Base-by-base conservation (phyloP, 129 eudicot species). In the Solidago caesia region DNA sequence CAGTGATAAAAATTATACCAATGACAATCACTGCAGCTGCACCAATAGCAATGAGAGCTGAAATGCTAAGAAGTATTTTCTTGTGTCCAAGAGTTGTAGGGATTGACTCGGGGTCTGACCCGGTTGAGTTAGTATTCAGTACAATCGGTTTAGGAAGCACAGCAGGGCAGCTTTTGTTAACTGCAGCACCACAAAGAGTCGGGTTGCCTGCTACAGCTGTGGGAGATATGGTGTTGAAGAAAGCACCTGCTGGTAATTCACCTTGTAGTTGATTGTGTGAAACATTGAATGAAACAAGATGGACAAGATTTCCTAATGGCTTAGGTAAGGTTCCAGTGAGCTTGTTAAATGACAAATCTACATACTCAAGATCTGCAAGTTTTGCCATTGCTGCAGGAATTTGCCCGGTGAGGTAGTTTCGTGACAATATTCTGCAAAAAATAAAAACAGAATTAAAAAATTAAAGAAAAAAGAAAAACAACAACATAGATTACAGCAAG, bases 61-160 rank as follows among this genome's bases (percentile, higher is more conserved):
- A 94, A 46, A 91, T 89, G 80, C 96, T 91, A 12, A 94, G 94
- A 77, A 91, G 87, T 49, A 80, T 94, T 67, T 80, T 88, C 47
- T 88, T 86, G 81, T 70, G 96, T 14, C 74, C 82, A n/a, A 87
- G 64, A 14, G 51, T 79, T 77, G 73, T 79, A 8, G 96, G 82
- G 76, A 87, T 59, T 0, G 99, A 62, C 7, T 76, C 84, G 2
- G 97, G 85, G 64, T 73, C 70, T 3, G 91, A 51, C 21, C 86
- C 90, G 2, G 96, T 69, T 1, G 97, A 87, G 84, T 91, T 84
- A 2, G 99, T 97, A 68, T 94, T 87, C 7, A 94, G 90, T 7
- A 94, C 99, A 67, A 94, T 87, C 5, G 99, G 99, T 70, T 94
- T 94, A 56, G 94, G 97, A 58, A 94, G 91, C 48, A 88, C 96